phyloP scores from a whole-genome alignment of 352 stramenopile species.

The Phytophthora quininea region DNA sequence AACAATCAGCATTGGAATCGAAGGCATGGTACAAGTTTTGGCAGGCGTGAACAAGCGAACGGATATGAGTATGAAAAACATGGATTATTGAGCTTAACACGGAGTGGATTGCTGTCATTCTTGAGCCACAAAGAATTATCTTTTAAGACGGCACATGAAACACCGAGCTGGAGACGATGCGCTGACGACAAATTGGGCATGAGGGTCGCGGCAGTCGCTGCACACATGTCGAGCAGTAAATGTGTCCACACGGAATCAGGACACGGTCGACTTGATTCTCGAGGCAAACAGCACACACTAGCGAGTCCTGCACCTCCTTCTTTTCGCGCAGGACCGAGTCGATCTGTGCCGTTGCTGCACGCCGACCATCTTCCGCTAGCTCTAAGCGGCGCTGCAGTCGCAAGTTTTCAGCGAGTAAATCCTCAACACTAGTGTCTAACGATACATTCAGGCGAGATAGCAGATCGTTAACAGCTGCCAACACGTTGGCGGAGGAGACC shows the following conservation, averaged over 20 bases:
- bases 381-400: slow-evolving; percentile 66
- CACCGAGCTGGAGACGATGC: slow-evolving; percentile 58
- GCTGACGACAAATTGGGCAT: slow-evolving; percentile 75
- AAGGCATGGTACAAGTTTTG: too few relatives aligned
- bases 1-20: too few relatives aligned
- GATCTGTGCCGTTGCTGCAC: slow-evolving; percentile 62
- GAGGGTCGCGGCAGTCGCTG: slow-evolving; percentile 59
- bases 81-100: too few relatives aligned
- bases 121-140: too few relatives aligned
- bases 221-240: slow-evolving; percentile 76
- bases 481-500: slow-evolving; percentile 52
- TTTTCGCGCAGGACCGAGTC: slow-evolving; percentile 73
- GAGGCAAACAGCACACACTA: slow-evolving; percentile 82
- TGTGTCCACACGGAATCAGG: slow-evolving; percentile 84
- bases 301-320: slow-evolving; percentile 74
- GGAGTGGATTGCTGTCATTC: too few relatives aligned
- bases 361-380: slow-evolving; percentile 67
- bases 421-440: slow-evolving; percentile 67
- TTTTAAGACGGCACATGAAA: slow-evolving; percentile 77
- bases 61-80: too few relatives aligned
- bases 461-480: slow-evolving; percentile 82
- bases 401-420: slow-evolving; percentile 68
- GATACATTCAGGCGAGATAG: slow-evolving; percentile 74
- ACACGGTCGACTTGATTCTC: slow-evolving; percentile 84
- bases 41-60: too few relatives aligned